Evolutionary conservation across 345 rosid genomes (phyloP).

Genomic region (Eucalyptus caleyi): DNA sequence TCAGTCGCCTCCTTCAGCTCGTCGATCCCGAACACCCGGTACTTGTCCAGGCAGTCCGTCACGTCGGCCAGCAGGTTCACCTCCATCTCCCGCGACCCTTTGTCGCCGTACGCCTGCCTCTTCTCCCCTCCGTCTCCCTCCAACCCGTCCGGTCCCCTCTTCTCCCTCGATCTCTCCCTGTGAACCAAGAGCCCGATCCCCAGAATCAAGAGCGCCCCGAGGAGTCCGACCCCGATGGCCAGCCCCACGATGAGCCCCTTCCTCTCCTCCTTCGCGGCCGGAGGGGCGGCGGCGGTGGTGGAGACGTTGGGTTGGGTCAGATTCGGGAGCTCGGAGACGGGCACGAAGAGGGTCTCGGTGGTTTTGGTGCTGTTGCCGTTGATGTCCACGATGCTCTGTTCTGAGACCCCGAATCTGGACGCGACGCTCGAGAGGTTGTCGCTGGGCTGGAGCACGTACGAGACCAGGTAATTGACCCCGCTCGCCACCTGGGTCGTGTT

Average conservation of each 20-base stretch:
- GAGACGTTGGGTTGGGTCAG: constrained; percentile 25
- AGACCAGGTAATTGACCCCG: constrained; percentile 22
- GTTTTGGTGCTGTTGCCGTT: constrained; percentile 25
- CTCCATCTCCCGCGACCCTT: constrained; percentile 7
- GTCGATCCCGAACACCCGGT: constrained; percentile 47
- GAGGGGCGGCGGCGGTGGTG: constrained; percentile 7
- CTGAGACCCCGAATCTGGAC: constrained; percentile 26
- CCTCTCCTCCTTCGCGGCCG: constrained; percentile 14
- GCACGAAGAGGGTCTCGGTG: constrained; percentile 41
- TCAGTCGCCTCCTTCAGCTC: constrained; percentile 51
- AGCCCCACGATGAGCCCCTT: constrained; percentile 35
- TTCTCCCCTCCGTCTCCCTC: constrained; percentile 7
- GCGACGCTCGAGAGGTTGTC: constrained; percentile 43
- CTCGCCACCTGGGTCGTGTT: constrained; percentile 15
- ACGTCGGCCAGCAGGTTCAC: constrained; percentile 54
- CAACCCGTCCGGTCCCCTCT: background rate
- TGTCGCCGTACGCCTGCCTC: background rate
- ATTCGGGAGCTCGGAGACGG: constrained; percentile 28
- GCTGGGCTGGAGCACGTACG: constrained; percentile 57
- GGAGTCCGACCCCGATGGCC: constrained; percentile 36
- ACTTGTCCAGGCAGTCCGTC: constrained; percentile 63
- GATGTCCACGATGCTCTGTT: constrained; percentile 15
- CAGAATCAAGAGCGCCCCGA: constrained; percentile 16
- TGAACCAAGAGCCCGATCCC: constrained; percentile 1
- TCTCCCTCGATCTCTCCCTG: constrained; percentile 11